phyloP scores from a whole-genome alignment of 768 basidiomycete genomes.

The Coprinopsis strossmayeri region DNA sequence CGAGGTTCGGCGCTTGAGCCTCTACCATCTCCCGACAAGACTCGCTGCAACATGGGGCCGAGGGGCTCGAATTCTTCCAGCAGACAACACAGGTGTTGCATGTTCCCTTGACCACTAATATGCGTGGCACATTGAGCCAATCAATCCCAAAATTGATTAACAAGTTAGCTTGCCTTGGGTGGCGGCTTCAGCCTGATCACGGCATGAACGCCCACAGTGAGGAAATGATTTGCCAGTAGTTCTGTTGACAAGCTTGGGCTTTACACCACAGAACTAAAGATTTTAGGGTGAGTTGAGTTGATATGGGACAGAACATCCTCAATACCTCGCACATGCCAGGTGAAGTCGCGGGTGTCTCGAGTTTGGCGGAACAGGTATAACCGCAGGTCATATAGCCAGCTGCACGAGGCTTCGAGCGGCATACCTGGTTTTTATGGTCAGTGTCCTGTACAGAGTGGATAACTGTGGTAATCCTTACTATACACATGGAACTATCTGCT shows the following conservation, averaged over 20 bases:
- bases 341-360: constrained; percentile 8
- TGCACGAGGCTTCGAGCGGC: background rate
- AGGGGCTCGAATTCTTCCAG: constrained; percentile 12
- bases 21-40: constrained; percentile 11
- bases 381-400: constrained; percentile 13
- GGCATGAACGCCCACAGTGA: constrained; percentile 20
- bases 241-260: constrained; percentile 14
- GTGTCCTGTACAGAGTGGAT: too few species aligned
- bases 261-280: constrained; percentile 17
- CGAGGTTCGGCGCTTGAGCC: constrained; percentile 15
- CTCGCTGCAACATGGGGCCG: constrained; percentile 16
- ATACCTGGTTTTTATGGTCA: too few species aligned
- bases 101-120: constrained; percentile 8
- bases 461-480: too few species aligned
- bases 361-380: constrained; percentile 15
- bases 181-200: constrained; percentile 15
- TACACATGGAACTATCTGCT: too few species aligned
- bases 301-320: too few species aligned
- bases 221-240: constrained; percentile 15
- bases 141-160: too few species aligned
- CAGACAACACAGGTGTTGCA: constrained; percentile 22
- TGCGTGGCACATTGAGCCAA: background rate
- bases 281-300: too few species aligned
- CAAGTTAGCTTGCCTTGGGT: constrained; percentile 4
- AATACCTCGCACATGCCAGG: constrained; percentile 19